These are phyloP conservation scores for Aspergillus carbonarius DNA, from an alignment of 2,329 filamentous ascomycete species.

Conservation along the genomic window DNA sequence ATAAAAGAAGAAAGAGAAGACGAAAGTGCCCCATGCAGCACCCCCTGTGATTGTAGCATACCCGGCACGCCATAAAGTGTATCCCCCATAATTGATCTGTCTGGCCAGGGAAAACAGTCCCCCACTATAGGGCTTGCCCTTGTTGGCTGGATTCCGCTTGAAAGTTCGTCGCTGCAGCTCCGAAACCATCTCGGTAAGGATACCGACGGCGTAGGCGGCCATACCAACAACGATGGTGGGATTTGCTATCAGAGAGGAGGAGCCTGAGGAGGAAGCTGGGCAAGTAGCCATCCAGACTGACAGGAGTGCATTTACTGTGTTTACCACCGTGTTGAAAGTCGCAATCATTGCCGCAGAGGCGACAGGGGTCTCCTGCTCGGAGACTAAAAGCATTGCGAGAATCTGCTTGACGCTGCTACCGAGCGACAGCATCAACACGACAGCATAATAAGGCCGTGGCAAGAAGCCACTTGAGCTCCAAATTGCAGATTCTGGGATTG, in stretches of 20 bases:
- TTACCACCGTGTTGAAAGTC: conserved; percentile 56
- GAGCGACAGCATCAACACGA: conserved; percentile 7
- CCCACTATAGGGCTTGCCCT: no score
- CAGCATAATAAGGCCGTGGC: conserved; percentile 9
- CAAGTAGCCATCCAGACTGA: conserved; percentile 44
- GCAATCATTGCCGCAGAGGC: conserved; percentile 44
- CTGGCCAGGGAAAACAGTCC: no score
- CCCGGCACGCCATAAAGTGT: no score
- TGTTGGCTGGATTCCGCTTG: conserved; percentile 34
- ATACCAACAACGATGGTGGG: conserved; percentile 44
- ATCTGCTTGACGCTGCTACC: conserved; percentile 16
- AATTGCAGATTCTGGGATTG: not conserved
- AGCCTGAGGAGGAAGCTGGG: conserved; percentile 23
- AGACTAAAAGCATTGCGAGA: conserved; percentile 8
- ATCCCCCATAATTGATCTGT: no score
- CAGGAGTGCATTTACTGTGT: conserved; percentile 57
- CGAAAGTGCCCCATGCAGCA: no score
- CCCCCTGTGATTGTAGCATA: no score
- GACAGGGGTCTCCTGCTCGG: conserved; percentile 9
- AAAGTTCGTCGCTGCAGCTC: conserved; percentile 58
- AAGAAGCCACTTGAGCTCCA: no score
- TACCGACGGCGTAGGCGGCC: conserved; percentile 52
- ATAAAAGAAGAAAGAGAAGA: no score
- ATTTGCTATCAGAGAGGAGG: not conserved
- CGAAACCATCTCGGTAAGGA: conserved; percentile 54